Base-by-base conservation (phyloP, 129 eudicot species). In the Lactuca sativa region DNA sequence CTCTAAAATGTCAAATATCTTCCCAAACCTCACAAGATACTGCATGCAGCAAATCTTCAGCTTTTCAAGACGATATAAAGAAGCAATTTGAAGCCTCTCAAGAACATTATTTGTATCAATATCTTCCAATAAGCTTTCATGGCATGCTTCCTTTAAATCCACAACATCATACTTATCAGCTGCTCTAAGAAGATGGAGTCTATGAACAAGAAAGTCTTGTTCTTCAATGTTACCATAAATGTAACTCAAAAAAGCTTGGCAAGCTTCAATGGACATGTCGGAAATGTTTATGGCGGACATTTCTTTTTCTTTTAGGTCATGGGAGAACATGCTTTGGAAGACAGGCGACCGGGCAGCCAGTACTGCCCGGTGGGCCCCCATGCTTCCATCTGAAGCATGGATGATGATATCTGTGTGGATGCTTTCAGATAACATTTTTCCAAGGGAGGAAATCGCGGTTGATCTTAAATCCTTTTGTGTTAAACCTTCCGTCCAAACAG, bases 291-390 rank as follows among this genome's bases (percentile, higher is more conserved):
- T 72, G 36, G 85, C 78, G 1, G 97, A 83, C 44, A 81, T 70
- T 77, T 89, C 98, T 62, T 93, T 93, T 82, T 88, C 98, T 78
- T 78, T 85, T 2, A 93, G 88, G 70, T 93, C 90, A 40, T 90
- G 97, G 4, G 88, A 80, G 71, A 95, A 95, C 99, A 95, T 95
- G 90, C 93, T 82, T 58, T 79, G 85, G 80, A 95, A 90, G 52
- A 95, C 99, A 4, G 96, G 93, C 0, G 99, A 95, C 9, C 97
- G 74, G 62, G 96, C 79, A 8, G 99, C 97, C 9, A 95, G 91
- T 59, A 95, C 88, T 7, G 99, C 97, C 8, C 97, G 86, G 74
- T 95, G 99, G 33, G 99, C 97, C 75, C 83, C 81, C 3, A 83
- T 75, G 87, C 82, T 79, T 31, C 99, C 93, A 12, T 90, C 85